These are phyloP conservation scores for Neurospora intermedia DNA, from an alignment of 495 filamentous ascomycete species.

Conservation along the genomic window DNA sequence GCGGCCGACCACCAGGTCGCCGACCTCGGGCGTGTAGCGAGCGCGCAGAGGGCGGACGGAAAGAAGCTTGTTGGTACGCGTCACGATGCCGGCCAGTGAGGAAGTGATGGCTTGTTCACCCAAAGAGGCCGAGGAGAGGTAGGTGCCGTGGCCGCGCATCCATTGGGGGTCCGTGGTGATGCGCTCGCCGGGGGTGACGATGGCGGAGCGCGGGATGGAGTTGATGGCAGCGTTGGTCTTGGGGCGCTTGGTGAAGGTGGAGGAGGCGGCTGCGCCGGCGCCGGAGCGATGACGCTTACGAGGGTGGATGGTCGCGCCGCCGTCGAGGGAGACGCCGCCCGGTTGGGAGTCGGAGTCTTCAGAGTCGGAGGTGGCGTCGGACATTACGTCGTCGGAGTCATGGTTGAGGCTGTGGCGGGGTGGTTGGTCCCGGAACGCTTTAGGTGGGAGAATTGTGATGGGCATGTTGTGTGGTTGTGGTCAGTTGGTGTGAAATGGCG, in stretches of 20 bases:
- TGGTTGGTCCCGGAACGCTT: conserved; percentile 20
- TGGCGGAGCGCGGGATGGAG: conserved; percentile 17
- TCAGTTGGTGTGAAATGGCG: neutral
- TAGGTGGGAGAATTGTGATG: conserved; percentile 67
- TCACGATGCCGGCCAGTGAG: conserved; percentile 76
- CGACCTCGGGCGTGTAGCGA: conserved; percentile 92
- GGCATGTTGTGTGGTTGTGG: conserved; percentile 45
- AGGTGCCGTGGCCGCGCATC: conserved; percentile 93
- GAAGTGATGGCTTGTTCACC: conserved; percentile 51
- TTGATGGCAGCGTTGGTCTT: conserved; percentile 9
- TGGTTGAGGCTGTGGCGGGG: neutral
- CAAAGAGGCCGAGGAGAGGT: conserved; percentile 45
- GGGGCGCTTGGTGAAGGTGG: conserved; percentile 5
- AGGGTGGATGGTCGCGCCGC: conserved; percentile 49
- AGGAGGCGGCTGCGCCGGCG: neutral
- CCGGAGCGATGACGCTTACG: conserved; percentile 1
- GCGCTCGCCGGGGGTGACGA: conserved; percentile 82
- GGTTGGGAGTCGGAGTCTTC: conserved; percentile 35
- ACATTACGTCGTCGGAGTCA: conserved; percentile 14
- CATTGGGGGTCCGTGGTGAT: conserved; percentile 90
- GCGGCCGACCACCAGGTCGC: conserved; percentile 86
- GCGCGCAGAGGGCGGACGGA: conserved; percentile 80
- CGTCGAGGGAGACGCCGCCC: conserved; percentile 36
- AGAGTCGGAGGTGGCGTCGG: conserved; percentile 11
- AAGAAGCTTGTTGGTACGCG: conserved; percentile 91